A percentile compares a stretch with the other conserved stretches of the same genome.
phyloP scores from a whole-genome alignment of 768 basidiomycete species.

The Tricholoma terreum region DNA sequence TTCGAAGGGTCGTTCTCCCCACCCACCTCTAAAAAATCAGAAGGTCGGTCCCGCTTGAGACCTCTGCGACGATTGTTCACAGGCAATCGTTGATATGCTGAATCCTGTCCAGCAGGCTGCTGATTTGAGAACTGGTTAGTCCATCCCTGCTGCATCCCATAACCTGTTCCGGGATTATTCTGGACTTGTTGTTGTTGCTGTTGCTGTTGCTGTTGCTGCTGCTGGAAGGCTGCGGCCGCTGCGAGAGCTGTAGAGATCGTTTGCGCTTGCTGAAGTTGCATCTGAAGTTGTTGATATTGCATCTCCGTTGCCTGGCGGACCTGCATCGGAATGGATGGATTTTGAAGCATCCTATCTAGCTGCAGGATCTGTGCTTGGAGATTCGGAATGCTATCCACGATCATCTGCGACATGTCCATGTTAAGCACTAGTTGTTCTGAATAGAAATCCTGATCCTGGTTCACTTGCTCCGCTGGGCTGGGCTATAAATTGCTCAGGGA shows the following conservation, averaged over 20 bases:
- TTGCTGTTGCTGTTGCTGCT: slow-evolving; percentile 50
- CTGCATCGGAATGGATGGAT: slow-evolving; percentile 64
- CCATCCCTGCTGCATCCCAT: slow-evolving; percentile 38
- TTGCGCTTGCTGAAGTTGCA: slow-evolving; percentile 78
- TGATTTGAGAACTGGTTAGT: slow-evolving; percentile 58
- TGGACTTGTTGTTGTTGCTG: slow-evolving; percentile 53
- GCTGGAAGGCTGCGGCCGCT: slow-evolving; percentile 52
- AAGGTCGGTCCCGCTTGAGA: slow-evolving; percentile 77
- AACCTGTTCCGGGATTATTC: slow-evolving; percentile 37
- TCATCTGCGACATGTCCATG: slow-evolving; percentile 68
- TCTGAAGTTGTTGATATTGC: slow-evolving; percentile 77
- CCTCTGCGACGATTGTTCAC: slow-evolving; percentile 77
- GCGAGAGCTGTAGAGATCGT: slow-evolving; percentile 64
- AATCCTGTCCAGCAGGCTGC: slow-evolving; percentile 68
- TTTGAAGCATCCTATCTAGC: slow-evolving; percentile 75
- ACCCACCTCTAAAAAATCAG: slow-evolving; percentile 78
- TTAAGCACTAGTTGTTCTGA: slow-evolving; percentile 61
- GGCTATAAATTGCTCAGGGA: slow-evolving; percentile 11
- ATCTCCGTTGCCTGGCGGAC: slow-evolving; percentile 80
- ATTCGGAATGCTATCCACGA: slow-evolving; percentile 74
- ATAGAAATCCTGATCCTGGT: slow-evolving; percentile 62
- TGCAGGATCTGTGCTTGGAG: slow-evolving; percentile 85
- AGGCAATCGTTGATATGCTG: slow-evolving; percentile 83
- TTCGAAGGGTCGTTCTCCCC: slow-evolving; percentile 52
- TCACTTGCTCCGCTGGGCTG: slow-evolving; percentile 17